Evolutionary conservation across 192 early-diverging fungal genomes (phyloP), one percentile per base, ranked within the genome.

Genomic region (Rhizoclosmatium globosum): DNA sequence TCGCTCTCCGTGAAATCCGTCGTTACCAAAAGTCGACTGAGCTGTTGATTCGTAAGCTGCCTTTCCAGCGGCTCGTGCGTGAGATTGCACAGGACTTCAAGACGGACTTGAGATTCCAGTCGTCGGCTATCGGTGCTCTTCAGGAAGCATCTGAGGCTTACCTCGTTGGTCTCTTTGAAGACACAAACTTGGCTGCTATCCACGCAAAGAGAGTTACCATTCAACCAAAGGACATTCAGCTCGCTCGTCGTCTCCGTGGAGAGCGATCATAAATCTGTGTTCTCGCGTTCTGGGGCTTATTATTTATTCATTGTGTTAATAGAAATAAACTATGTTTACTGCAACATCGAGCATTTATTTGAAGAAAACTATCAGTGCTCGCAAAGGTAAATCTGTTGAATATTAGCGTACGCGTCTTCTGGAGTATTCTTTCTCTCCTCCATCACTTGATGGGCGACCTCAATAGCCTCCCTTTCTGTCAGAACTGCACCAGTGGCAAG

Each of bases 71-170:
- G 80, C 92, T 99, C 59, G 97, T 99, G 39, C 94, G 97, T 86
- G 98, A 99, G 89, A 99, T 99, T 79, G 96, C 97, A 71, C 98
- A 99, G 89, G 97, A 99, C 87, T 98, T 97, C 89, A 98, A 99
- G 92, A 98, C 98, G 48, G 97, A 98, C 83, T 89, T 99, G 60
- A 96, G 97, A 79, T 98, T 98, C 94, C 97, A 98, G 92, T 96
- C 94, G 74, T 97, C 96, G 60, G 98, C 98, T 82, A 98, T 99
- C 76, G 97, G 96, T 78, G 98, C 98, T 3, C 92, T 99, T 19
- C 98, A 99, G 88, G 98, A 99, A 91, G 97, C 97, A n/a, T 91
- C 95, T 66, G 90, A 88, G 53, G 93, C 89, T 17, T 89, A 86
- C 60, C 83, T 84, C 3, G 88, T 86, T 9, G 84, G 85, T 65